Base-by-base conservation (phyloP, 2,329 filamentous ascomycete genomes). In the Atkinsonella hypoxylon region DNA sequence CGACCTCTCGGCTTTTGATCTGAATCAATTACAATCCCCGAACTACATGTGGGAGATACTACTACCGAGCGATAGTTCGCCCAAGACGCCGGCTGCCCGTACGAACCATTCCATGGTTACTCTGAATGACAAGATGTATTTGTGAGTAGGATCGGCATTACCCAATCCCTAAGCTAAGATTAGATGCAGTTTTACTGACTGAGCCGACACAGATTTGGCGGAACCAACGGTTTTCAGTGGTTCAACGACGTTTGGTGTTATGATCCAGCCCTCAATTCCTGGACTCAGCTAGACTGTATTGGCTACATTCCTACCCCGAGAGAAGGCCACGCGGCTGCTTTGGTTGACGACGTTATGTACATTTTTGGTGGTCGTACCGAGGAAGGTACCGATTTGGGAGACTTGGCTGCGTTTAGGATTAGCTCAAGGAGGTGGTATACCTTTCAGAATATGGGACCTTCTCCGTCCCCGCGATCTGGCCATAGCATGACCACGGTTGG, bases 221-320 rank as follows among this genome's bases (percentile, higher is more conserved):
- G 93, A 55, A 98, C 93, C 2, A 95, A 98, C 64, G 93, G 93
- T 40, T 81, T 90, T 51, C 83, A 87, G 61, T 98, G 93, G 94
- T 98, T 97, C 72, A 98, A 97, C 66, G 93, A 98, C 64, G 93
- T 98, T 45, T 98, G 93, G 93, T 88, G 84, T 48, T 98, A 93
- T 65, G 91, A 96, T 61, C 87, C 90, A 8, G 76, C 82, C 50
- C 72, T 79, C 44, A 96, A 96, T 66, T 72, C 77, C 51, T 98
- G 93, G 93, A 72, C 81, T 10, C 85, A 94, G 64, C 76, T 95
- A 51, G 91, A 97, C 62, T 98, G 93, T 65, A 96, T 97, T 61
- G 93, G 93, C 36, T 98, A 96, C 66, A 97, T 98, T 53, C 93
- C 94, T 1, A 84, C 89, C 1, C 84, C 91, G 17, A 82, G 93